These are phyloP conservation scores for Dalbergia cultrata DNA, from an alignment of 306 rosid genomes.

Conservation along the genomic window DNA sequence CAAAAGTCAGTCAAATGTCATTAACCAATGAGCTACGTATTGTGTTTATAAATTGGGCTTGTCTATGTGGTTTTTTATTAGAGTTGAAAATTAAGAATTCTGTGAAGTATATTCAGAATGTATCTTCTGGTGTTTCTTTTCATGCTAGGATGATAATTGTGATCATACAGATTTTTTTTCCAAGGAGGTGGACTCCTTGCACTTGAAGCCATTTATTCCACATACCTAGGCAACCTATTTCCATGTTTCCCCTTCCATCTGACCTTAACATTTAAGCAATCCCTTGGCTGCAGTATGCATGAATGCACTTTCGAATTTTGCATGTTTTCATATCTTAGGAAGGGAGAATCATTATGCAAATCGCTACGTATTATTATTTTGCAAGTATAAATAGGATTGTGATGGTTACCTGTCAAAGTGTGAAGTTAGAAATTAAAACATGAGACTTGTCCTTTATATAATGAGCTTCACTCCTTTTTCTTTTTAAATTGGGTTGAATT, in stretches of 20 bases:
- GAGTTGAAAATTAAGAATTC: slow-evolving; percentile 1
- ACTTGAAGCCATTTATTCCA: background rate
- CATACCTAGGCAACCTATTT: background rate
- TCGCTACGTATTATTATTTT: slow-evolving; percentile 17
- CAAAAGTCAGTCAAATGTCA: background rate
- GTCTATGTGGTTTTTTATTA: background rate
- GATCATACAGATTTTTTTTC: background rate
- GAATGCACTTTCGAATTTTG: background rate
- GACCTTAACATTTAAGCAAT: background rate
- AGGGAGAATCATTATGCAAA: background rate
- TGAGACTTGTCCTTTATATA: background rate
- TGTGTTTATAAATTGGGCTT: background rate
- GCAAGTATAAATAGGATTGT: slow-evolving; percentile 13
- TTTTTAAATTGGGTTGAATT: slow-evolving; percentile 21
- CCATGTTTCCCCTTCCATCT: background rate
- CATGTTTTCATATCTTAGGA: background rate
- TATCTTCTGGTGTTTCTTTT: background rate
- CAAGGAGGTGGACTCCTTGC: background rate
- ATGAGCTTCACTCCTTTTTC: slow-evolving; percentile 15
- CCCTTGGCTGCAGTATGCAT: background rate
- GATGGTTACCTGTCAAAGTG: background rate
- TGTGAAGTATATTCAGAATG: background rate
- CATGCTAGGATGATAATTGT: background rate
- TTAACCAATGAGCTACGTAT: background rate
- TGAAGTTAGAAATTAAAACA: slow-evolving; percentile 21